These are phyloP conservation scores for Coemansia erecta DNA, from an alignment of 192 early-diverging fungal species.

Conservation along the genomic window DNA sequence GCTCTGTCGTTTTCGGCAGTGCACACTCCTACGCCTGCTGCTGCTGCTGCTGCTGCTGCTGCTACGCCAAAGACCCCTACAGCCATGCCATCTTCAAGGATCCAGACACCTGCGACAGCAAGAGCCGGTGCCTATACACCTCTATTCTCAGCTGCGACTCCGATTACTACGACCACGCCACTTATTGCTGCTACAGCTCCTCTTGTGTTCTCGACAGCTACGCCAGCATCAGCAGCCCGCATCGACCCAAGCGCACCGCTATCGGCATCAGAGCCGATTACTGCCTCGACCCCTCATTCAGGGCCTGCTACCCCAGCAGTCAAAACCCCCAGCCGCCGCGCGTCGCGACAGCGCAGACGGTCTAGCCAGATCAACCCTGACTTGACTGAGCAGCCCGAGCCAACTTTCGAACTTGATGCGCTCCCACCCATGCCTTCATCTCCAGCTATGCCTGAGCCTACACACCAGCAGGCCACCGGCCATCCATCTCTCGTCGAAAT, in stretches of 20 bases:
- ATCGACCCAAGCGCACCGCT: background rate
- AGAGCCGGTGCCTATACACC: background rate
- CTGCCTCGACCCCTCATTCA: background rate
- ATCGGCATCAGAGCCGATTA: background rate
- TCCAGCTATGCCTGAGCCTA: background rate
- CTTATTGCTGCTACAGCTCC: background rate
- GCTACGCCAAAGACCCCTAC: slow-evolving; percentile 4
- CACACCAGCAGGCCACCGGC: background rate
- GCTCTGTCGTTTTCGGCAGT: background rate
- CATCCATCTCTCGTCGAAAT: slow-evolving; percentile 19
- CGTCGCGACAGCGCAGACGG: slow-evolving; percentile 5
- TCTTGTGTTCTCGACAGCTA: background rate
- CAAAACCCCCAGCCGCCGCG: slow-evolving; percentile 1
- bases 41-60: background rate
- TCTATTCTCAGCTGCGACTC: too few relatives aligned
- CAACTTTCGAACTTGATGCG: slow-evolving; percentile 24
- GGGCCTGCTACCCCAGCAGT: background rate
- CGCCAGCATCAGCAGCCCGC: background rate
- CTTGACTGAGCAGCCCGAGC: background rate
- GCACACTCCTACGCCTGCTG: background rate
- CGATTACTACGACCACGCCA: too few relatives aligned
- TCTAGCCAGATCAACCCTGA: background rate
- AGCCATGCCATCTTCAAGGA: background rate
- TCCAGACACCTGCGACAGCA: background rate
- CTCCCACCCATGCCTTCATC: slow-evolving; percentile 24